Evolutionary conservation across 2,329 filamentous ascomycete genomes (phyloP), one percentile per base, ranked within the genome.

Genomic region (Pseudogymnoascus sp.): DNA sequence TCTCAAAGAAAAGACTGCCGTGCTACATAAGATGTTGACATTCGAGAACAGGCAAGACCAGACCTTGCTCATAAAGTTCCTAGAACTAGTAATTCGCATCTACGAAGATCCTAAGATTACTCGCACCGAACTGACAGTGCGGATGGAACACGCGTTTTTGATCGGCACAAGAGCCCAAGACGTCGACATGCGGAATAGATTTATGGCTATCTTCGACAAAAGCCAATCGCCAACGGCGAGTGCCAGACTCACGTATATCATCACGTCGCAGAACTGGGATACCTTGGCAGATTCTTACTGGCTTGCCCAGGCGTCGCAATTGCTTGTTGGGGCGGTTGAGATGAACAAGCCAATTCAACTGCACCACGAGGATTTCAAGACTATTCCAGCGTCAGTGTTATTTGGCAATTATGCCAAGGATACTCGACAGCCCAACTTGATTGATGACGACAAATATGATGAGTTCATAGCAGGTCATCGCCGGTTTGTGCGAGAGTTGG

Each of bases 21-120:
- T 99, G 1, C 77, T 99, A n/a, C 92, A 96, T 69, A 99, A 99
- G 76, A 99, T 99, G 94, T 78, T 97, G 14, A 87, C 92, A 0
- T 99, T 99, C 67, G 94, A 99, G 74, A 85, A 90, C 62, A 84
- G 94, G 38, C 77, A 82, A 28, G 93, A 97, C 71, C 84, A 87
- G 33, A 91, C 88, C 0, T 87, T 99, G 76, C 80, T 99, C 62
- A 91, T 88, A 67, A 93, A 93, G 71, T 99, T 97, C 77, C 80
- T 99, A 62, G 90, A 97, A 66, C 84, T 99, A 25, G 94, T 99
- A 25, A 96, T 99, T 67, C 87, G 92, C 57, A 97, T 99, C 63
- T 99, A 99, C 72, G 95, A 99, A 71, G 94, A 99, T 69, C 90
- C 91, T 0, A 96, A 95, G 75, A 94, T 99, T 64, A 91, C 92